Evolutionary conservation across 306 rosid species (phyloP), one percentile per base, ranked within the genome.

Genomic region (Gleditsia sinensis): DNA sequence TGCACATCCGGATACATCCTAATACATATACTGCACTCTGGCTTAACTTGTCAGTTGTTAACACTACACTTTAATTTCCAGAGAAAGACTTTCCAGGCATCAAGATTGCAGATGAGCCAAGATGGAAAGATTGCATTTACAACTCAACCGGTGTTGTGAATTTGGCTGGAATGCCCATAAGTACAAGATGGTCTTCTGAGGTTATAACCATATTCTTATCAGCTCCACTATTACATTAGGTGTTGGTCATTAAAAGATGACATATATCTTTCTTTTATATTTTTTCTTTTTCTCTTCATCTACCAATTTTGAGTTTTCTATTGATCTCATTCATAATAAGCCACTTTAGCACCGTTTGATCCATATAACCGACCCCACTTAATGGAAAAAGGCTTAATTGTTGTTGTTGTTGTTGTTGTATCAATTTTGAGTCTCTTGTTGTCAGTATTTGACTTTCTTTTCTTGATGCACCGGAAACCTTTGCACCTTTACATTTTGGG

Each of bases 141-240:
- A 90, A 88, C 72, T 92, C 98, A 51, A 82, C 86, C 3, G 97
- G 99, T 25, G 90, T 95, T 62, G 98, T 95, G 65, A 95, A 95
- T 84, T 85, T 95, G 84, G 99, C 98, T 32, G 99, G 99, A 72
- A 7, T 95, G 82, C 97, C 99, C 72, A 95, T 95, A 57, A 90
- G 98, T 72, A 92, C 92, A 60, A 84, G 99, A 81, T 95, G 99
- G 99, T 88, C 98, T 79, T 71, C 88, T 61, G 99, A 92, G 96
- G 99, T 91, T 76, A 67, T 72, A 65, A 25, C 69, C 69, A 53
- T 71, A 40, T 78, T 64, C 67, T 74, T 67, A 61, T 78, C 13
- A 39, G 61, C 68, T 55, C 65, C 42, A 49, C 71, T 70, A 46
- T 56, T 34, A 10, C 36, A 49, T 25, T 14, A 24, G 43, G n/a